Evolutionary conservation across 2,329 filamentous ascomycete species (phyloP).

Genomic region (Annulohypoxylon truncatum): DNA sequence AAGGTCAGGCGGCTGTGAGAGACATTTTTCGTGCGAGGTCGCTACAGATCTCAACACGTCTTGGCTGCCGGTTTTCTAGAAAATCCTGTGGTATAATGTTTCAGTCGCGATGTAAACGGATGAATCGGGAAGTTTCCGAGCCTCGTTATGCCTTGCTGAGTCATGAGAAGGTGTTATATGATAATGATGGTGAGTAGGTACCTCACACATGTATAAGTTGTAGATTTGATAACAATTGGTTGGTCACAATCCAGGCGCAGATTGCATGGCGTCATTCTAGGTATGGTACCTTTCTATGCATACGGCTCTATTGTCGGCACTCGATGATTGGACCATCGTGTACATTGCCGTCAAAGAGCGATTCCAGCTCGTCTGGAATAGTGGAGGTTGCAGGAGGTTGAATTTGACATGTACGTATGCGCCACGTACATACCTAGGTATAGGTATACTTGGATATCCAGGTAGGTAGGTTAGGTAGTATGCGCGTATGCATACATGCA

Average conservation of each 20-base stretch:
- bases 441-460: not conserved
- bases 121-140: slow-evolving; percentile 28
- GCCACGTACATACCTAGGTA: too few species aligned
- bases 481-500: not conserved
- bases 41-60: not conserved
- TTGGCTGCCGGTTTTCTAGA: not conserved
- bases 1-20: not conserved
- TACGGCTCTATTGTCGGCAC: slow-evolving; percentile 8
- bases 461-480: not conserved
- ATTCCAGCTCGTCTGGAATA: slow-evolving; percentile 14
- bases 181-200: not conserved
- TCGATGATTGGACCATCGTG: slow-evolving; percentile 31
- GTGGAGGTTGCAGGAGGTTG: slow-evolving; percentile 14
- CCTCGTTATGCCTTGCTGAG: slow-evolving; percentile 13
- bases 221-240: slow-evolving; percentile 22
- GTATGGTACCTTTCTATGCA: slow-evolving; percentile 19
- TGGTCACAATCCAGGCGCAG: slow-evolving; percentile 20
- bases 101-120: slow-evolving; percentile 5
- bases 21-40: slow-evolving; percentile 7
- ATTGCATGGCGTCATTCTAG: slow-evolving; percentile 35
- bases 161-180: slow-evolving; percentile 5
- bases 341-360: slow-evolving; percentile 32
- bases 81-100: slow-evolving; percentile 5
- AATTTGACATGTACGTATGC: not conserved
- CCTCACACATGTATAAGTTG: too few species aligned